Evolutionary conservation across 176 grass and related monocot genomes (phyloP), one percentile per base, ranked within the genome.

Genomic region (Ensete ventricosum): DNA sequence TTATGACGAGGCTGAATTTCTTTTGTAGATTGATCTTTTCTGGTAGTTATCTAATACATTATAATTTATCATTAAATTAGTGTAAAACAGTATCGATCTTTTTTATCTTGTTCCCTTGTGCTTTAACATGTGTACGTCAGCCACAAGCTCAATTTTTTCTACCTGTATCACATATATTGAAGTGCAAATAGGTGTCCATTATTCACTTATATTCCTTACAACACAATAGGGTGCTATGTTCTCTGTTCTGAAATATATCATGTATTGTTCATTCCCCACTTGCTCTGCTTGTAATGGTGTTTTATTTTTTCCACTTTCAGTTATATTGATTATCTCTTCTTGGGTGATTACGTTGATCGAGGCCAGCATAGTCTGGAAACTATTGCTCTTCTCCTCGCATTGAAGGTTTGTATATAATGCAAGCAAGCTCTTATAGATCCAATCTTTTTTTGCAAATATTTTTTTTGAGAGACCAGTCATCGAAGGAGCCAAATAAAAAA

Each of bases 281-380:
- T 11, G 11, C n/a, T 17, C 9, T 54, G 69, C 50, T 23, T 25
- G 50, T 72, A 22, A 72, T 20, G 22, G 19, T 53, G 1, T 52
- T 24, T 53, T 72, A 2, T 53, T 53, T 53, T 53, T 72, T 0
- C 8, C 50, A 49, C 52, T 71, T 69, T 57, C 77, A 98, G 95
- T 73, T 98, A 98, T 78, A 98, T 98, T 52, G 95, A 98, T 85
- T 98, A 98, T 80, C 90, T 98, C 57, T 98, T 98, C 81, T 83
- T 98, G 88, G 95, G 95, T 87, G 95, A 98, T 82, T 98, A 93
- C 64, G 95, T 98, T 14, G 95, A 98, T 76, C 95, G 95, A 82
- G 95, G 95, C 83, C 95, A 98, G 82, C 95, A 98, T 89, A 98
- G 95, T 84, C 77, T 98, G 84, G 95, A 98, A 77, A 98, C 90